Base-by-base conservation (phyloP, 306 rosid genomes). In the Cercis canadensis region DNA sequence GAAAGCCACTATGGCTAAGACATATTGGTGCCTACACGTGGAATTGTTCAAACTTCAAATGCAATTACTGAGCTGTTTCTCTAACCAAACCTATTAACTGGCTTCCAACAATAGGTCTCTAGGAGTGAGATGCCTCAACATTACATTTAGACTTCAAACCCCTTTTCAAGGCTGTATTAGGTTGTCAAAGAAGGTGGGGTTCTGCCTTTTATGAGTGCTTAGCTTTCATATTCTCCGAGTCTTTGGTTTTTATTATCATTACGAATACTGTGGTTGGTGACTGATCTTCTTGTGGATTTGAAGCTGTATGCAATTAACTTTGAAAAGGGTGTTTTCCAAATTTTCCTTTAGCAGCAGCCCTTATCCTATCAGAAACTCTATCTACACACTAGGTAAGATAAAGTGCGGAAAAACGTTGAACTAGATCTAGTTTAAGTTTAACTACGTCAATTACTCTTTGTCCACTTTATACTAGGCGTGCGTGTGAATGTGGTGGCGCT, bases 171-270 rank as follows among this genome's bases (percentile, higher is more conserved):
- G 57, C 49, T 44, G 11, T 24, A n/a, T 46, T 50, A 7, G 45
- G 57, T 29, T 62, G 73, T 74, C 47, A 75, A 81, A 65, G 41
- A 13, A 81, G 59, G 76, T 81, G 71, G 82, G 82, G 33, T 61
- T 69, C 36, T 47, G 37, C 62, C 57, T 73, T 74, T 80, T 29
- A 31, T 53, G 53, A 80, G 80, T 77, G 87, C 57, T 77, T 69
- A 18, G 75, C 46, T 75, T 57, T 69, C 47, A 16, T 7, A 44
- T 14, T 44, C 54, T 44, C 19, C 12, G 43, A 17, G 21, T 51
- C 7, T 12, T 9, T 11, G 36, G 5, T 51, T 56, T 41, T 57
- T 65, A 11, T 72, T 34, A 51, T 73, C 40, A 72, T 60, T 52
- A 66, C 19, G 31, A 33, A 64, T 57, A 10, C 1, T 65, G 78